Evolutionary conservation across 768 basidiomycete species (phyloP).

Genomic region (Hygrocybe coccinea): DNA sequence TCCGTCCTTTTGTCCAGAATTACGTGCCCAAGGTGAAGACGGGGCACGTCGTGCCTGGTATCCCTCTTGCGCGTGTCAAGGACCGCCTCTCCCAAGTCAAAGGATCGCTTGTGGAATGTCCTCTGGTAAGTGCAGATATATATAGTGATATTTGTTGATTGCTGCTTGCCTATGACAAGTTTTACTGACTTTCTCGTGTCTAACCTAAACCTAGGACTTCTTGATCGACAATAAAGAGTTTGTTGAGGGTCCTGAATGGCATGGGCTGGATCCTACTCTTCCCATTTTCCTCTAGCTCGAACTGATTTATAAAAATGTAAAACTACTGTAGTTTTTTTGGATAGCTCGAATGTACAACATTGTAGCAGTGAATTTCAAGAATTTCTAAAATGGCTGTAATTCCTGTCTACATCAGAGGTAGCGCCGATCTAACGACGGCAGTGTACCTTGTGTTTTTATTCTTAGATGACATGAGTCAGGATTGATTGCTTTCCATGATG

Average conservation of each 20-base stretch:
- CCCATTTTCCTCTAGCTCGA: constrained; percentile 53
- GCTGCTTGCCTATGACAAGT: no score
- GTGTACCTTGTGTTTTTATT: no score
- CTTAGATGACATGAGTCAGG: no score
- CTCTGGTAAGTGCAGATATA: constrained; percentile 46
- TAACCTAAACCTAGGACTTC: constrained; percentile 76
- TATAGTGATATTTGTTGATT: not conserved
- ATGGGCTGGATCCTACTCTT: constrained; percentile 66
- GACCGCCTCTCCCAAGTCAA: constrained; percentile 62
- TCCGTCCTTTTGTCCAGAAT: constrained; percentile 36
- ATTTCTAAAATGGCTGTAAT: no score
- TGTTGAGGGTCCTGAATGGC: constrained; percentile 67
- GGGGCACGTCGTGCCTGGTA: constrained; percentile 72
- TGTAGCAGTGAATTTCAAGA: no score
- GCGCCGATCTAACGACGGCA: no score
- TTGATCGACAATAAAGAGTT: constrained; percentile 75
- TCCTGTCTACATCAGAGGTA: no score
- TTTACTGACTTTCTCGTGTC: no score
- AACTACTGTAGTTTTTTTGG: no score
- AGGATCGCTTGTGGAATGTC: constrained; percentile 72
- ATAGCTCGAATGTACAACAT: no score
- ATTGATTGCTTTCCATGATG: no score
- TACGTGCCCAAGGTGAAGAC: constrained; percentile 73
- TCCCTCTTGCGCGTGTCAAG: constrained; percentile 70
- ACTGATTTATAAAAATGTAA: no score